These are phyloP conservation scores for Aureobasidium sp. DNA, from an alignment of 2,329 filamentous ascomycete genomes.

Conservation along the genomic window DNA sequence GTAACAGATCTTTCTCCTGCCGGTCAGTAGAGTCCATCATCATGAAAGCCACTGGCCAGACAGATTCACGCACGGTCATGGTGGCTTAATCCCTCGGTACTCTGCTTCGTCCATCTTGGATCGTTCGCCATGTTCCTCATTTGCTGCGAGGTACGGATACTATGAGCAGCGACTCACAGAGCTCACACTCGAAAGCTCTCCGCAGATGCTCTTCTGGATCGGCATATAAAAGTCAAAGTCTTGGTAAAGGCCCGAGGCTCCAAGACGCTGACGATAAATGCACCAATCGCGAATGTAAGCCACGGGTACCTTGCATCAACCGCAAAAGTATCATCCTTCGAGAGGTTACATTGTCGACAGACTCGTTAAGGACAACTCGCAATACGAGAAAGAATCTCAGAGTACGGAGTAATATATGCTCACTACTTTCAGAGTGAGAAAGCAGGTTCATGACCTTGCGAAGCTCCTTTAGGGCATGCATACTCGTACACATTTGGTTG, in stretches of 20 bases:
- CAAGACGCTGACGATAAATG: not conserved
- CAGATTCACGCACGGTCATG: not conserved
- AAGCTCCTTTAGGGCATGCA: not conserved
- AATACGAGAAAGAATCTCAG: not conserved
- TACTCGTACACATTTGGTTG: not conserved
- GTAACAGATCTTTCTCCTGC: not conserved
- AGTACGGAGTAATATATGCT: not conserved
- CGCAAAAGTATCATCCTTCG: not conserved
- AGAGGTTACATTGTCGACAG: not conserved
- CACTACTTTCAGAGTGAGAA: not conserved
- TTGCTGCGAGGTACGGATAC: not conserved
- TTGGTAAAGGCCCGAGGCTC: not conserved
- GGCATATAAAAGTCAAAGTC: not conserved
- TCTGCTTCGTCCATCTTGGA: not conserved
- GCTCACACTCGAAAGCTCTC: not conserved
- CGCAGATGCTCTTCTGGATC: not conserved
- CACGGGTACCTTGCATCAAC: slow-evolving; percentile 5
- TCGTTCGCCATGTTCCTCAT: not conserved
- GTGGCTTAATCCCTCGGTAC: not conserved
- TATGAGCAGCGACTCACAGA: not conserved
- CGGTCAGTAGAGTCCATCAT: not conserved
- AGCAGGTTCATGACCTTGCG: not conserved
- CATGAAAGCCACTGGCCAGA: not conserved
- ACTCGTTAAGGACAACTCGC: not conserved
- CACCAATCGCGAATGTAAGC: slow-evolving; percentile 4